A percentile compares a stretch with the other conserved stretches of the same genome.
phyloP scores from a whole-genome alignment of 2,329 filamentous ascomycete genomes.

The Fusarium chlamydosporum region DNA sequence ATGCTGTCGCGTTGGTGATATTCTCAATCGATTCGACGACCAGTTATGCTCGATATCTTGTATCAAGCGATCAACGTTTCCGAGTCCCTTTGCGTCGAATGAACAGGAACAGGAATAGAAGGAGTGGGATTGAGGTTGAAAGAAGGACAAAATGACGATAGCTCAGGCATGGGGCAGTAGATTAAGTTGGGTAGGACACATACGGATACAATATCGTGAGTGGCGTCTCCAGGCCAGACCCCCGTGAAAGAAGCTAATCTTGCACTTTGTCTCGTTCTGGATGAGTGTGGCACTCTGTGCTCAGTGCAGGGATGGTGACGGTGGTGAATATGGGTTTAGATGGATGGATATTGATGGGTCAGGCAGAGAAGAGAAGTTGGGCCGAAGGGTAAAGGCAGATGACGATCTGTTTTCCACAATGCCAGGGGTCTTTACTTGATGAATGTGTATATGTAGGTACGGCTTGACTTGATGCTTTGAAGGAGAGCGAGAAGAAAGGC shows the following conservation, averaged over 20 bases:
- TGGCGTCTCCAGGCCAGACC: slow-evolving; percentile 27
- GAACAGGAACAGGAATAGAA: slow-evolving; percentile 7
- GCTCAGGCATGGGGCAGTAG: slow-evolving; percentile 13
- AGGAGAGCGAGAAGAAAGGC: slow-evolving; percentile 18
- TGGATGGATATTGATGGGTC: slow-evolving; percentile 3
- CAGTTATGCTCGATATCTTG: slow-evolving; percentile 15
- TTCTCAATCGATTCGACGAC: slow-evolving; percentile 29
- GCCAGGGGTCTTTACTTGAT: slow-evolving; percentile 11
- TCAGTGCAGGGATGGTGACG: slow-evolving; percentile 33
- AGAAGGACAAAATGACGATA: slow-evolving; percentile 22
- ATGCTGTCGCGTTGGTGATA: slow-evolving; percentile 19
- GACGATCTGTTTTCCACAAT: slow-evolving; percentile 6
- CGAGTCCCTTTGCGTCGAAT: slow-evolving; percentile 9
- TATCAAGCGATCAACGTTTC: slow-evolving; percentile 7
- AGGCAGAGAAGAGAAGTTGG: slow-evolving; percentile 13
- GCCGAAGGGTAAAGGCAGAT: slow-evolving; percentile 16
- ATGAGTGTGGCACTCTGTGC: slow-evolving; percentile 32
- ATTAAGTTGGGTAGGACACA: slow-evolving; percentile 4
- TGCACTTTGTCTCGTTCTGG: slow-evolving; percentile 41
- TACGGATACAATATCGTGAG: slow-evolving; percentile 34
- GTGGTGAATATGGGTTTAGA: slow-evolving; percentile 6
- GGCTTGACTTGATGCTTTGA: slow-evolving; percentile 4
- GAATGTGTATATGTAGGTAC: background rate
- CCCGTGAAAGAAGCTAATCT: slow-evolving; percentile 36
- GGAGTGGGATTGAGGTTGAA: slow-evolving; percentile 21